A percentile compares a stretch with the other conserved stretches of the same genome.
Conservation (phyloP, 345 rosid species). For the Eucalyptus polybractea region DNA sequence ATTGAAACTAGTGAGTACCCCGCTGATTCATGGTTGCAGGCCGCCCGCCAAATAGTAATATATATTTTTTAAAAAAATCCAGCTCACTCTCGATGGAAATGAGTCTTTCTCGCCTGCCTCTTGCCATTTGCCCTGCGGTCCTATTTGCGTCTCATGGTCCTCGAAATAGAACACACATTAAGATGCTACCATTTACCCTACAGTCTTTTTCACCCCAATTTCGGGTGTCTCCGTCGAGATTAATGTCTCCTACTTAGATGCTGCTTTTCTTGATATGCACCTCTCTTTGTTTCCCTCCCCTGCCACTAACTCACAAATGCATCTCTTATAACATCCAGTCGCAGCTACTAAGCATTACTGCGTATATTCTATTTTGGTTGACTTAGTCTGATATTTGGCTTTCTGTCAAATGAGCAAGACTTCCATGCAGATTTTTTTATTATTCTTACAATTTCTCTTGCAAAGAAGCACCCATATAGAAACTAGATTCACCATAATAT, state of each 20-base stretch:
- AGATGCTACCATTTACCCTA: neutral
- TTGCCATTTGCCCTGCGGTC: neutral
- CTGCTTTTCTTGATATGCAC: no score
- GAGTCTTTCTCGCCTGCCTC: neutral
- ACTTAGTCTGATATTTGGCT: neutral
- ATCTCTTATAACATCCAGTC: neutral
- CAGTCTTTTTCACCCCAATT: no score
- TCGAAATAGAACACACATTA: neutral
- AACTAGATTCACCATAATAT: neutral
- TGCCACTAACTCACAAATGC: neutral
- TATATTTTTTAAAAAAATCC: no score
- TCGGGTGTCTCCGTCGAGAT: no score
- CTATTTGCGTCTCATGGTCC: neutral
- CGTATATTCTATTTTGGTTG: neutral
- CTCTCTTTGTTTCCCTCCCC: neutral
- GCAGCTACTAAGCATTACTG: neutral
- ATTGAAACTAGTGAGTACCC: fast-evolving
- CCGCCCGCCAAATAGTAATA: fast-evolving
- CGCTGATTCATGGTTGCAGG: fast-evolving
- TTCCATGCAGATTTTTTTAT: neutral
- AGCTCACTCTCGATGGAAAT: neutral
- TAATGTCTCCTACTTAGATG: no score
- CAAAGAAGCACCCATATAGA: neutral
- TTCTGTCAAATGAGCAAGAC: neutral
- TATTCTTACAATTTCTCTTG: neutral